These are phyloP conservation scores for Vanrija sp. DNA, from an alignment of 1,284 basidiomycete species.

Conservation along the genomic window DNA sequence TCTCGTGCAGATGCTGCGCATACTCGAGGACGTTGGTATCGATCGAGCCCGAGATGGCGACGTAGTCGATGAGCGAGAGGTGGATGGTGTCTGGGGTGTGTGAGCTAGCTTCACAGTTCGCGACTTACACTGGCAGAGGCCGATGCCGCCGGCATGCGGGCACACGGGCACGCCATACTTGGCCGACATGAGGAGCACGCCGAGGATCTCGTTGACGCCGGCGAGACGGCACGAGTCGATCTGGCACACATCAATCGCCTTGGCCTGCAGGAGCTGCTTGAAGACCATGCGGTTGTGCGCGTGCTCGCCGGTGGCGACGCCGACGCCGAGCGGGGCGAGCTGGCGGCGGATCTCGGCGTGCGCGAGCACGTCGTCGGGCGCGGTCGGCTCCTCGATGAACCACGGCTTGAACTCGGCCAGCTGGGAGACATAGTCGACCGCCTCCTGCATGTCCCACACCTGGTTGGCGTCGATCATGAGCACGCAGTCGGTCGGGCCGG, in stretches of 20 bases:
- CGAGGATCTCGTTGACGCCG: conserved; percentile 85
- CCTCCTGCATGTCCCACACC: conserved; percentile 86
- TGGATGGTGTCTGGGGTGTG: conserved; percentile 3
- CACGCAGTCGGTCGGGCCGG: conserved; percentile 32
- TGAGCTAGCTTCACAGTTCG: no score
- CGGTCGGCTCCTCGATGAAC: conserved; percentile 94
- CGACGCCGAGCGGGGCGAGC: conserved; percentile 76
- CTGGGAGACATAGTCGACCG: conserved; percentile 80
- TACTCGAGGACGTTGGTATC: conserved; percentile 18
- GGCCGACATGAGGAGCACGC: conserved; percentile 82
- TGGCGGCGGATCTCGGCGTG: conserved; percentile 51
- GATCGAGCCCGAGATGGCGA: conserved; percentile 67
- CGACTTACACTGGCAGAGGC: conserved; percentile 20
- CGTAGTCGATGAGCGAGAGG: conserved; percentile 73
- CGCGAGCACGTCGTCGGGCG: conserved; percentile 71
- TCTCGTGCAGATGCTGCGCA: conserved; percentile 29
- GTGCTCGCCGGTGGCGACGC: conserved; percentile 91
- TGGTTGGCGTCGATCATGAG: conserved; percentile 45
- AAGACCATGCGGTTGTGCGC: conserved; percentile 83
- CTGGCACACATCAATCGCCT: conserved; percentile 86
- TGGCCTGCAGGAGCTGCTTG: conserved; percentile 87
- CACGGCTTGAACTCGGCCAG: conserved; percentile 77
- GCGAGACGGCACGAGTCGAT: conserved; percentile 89
- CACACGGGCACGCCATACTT: conserved; percentile 80
- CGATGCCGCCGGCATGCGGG: conserved; percentile 73